Base-by-base conservation (phyloP, 352 stramenopile genomes). In the Peronospora destructor region DNA sequence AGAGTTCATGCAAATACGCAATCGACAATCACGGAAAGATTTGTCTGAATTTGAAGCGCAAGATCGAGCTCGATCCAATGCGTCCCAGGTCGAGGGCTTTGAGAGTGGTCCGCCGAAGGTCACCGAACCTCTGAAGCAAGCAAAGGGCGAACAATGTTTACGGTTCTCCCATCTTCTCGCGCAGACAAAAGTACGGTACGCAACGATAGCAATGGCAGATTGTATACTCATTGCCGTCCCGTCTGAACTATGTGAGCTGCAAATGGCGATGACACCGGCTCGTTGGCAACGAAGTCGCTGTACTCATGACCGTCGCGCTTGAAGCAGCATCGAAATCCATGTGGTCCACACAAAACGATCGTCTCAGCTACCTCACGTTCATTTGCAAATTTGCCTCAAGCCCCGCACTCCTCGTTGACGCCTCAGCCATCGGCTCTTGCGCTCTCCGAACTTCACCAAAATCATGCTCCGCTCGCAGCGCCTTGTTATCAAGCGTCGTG, bases 381-480 rank as follows among this genome's bases (percentile, higher is more conserved):
- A 69, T 63, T 69, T 41, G 46, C 50, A 19, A 62, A 66, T 38
- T 59, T 21, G 61, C 61, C 36, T 19, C 11, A 14, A 21, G 36
- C 14, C 23, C 17, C 57, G 41, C 56, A 59, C 2, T 26, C 35
- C 4, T 19, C 17, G 26, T 25, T 26, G 6, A 48, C 37, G 46
- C 41, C 39, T 47, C 40, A 49, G 42, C 45, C 28, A 30, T 59
- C 29, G 44, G 51, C 44, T 59, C 36, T 30, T 28, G 42, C 38
- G 47, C 49, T 47, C 30, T 10, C 14, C 13, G 4, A 38, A 38
- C 35, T 23, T 39, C 29, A 6, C 30, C 33, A 30, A 26, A 9
- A 30, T 45, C 33, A 81, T 81, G 71, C 56, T 78, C 21, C 71
- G 71, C 38, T 60, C 60, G 32, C 62, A 78, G 59, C 52, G 49